phyloP scores from a whole-genome alignment of 1,139 yeast genomes.

The Pneumocystis murina region DNA sequence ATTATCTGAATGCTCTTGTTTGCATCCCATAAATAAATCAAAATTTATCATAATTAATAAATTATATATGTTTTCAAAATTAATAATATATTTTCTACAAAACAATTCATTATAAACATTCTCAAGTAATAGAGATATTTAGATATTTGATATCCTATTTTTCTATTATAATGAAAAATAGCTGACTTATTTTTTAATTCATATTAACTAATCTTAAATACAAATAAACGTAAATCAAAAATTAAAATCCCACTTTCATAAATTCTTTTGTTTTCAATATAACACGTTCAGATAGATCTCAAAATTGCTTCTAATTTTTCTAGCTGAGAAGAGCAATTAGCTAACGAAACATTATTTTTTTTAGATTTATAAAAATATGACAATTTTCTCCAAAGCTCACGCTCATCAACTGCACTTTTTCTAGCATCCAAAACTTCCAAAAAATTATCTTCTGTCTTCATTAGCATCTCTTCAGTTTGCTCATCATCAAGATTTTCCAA shows the following conservation, averaged over 20 bases:
- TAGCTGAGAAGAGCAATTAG: neutral
- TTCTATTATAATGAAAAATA: neutral
- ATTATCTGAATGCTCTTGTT: no score
- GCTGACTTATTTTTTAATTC: neutral
- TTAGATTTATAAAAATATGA: neutral
- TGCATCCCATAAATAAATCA: neutral
- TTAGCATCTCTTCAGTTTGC: neutral
- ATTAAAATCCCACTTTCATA: neutral
- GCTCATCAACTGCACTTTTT: neutral
- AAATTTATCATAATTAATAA: neutral
- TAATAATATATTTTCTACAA: neutral
- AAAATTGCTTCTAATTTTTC: neutral
- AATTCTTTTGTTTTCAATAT: neutral
- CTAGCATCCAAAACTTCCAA: neutral
- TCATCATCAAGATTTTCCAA: neutral
- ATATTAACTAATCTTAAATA: neutral
- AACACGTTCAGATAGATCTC: neutral
- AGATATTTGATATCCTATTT: neutral
- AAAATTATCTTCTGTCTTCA: neutral
- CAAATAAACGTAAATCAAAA: neutral
- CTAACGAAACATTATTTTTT: neutral
- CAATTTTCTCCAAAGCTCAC: neutral
- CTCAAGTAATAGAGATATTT: neutral
- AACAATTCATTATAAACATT: neutral
- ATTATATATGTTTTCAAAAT: neutral